Base-by-base conservation (phyloP, 108 stramenopile genomes). In the Thalassiosira profunda region DNA sequence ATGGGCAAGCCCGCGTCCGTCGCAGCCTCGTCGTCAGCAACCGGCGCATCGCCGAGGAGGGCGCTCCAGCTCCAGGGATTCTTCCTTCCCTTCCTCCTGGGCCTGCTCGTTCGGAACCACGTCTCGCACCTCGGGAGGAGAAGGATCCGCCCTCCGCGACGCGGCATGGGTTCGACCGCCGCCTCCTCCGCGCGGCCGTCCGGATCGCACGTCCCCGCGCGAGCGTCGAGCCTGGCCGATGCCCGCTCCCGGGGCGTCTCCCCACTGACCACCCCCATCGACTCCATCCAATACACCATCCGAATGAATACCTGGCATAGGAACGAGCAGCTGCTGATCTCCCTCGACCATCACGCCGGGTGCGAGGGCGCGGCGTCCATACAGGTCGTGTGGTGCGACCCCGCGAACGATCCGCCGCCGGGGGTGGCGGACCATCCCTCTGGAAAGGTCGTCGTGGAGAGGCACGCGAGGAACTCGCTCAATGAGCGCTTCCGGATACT, bases 271-370 rank as follows among this genome's bases (percentile, higher is more conserved):
- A 20, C 46, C 58, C 29, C 52, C 14, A 46, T 74, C 30, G 87
- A 92, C 64, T 41, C 40, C 5, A 71, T 78, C 55, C 59, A 79
- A 53, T 92, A 81, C 45, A 92, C 90, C 14, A 80, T 92, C 10
- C 86, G 90, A 40, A 85, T 92, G 45, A 92, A 92, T 54, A 87
- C 87, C 20, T 92, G 90, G 90, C 67, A 80, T 59, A 49, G 90
- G 40, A 75, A 67, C 21, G 82, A 85, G 46, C 87, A 88, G 59
- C 46, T 92, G 5, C 12, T 79, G 6, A 34, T 70, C 14, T 76
- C 82, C 9, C 30, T 92, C 14, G 53, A 84, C 15, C 87, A 88
- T 56, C 76, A 87, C 58, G 55, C 76, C 14, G 54, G 57, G 7
- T 92, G 90, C 70, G 65, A 74, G 4, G 84, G 84, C 1, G 87